Conservation (phyloP, 2,329 filamentous ascomycete genomes). For the Exophiala xenobiotica region DNA sequence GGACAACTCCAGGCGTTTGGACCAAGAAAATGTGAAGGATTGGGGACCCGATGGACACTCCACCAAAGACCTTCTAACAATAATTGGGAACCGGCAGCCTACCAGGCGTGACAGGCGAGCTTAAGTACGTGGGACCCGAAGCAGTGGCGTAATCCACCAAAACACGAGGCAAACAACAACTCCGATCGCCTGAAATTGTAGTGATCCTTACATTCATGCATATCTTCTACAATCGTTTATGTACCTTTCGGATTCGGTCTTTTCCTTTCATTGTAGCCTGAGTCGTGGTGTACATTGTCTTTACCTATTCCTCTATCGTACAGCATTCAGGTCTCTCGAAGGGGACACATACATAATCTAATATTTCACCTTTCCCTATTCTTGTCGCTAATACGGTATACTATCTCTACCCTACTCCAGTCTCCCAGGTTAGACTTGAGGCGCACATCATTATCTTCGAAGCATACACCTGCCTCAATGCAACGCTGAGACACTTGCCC, state of each 20-base stretch:
- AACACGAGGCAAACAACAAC: too few species aligned
- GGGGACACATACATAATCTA: too few species aligned
- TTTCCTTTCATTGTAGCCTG: not conserved
- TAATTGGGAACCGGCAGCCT: too few species aligned
- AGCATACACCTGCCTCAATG: not conserved
- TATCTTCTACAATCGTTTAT: not conserved
- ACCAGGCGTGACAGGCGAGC: too few species aligned
- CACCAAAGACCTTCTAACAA: too few species aligned
- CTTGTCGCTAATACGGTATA: not conserved
- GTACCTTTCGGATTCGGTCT: not conserved
- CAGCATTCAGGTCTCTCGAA: not conserved
- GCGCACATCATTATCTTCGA: not conserved
- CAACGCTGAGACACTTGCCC: not conserved
- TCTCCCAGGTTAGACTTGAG: not conserved
- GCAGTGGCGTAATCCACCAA: too few species aligned
- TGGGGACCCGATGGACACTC: too few species aligned
- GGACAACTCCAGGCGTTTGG: too few species aligned
- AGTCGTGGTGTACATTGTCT: not conserved
- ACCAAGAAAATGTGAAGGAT: too few species aligned
- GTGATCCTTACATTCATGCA: not conserved
- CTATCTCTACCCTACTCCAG: not conserved
- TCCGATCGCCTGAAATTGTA: too few species aligned
- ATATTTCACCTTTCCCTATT: not conserved
- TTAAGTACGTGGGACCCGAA: too few species aligned
- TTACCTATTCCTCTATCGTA: not conserved